Evolutionary conservation across 2,329 filamentous ascomycete genomes (phyloP).

Genomic region (Calycina marina): DNA sequence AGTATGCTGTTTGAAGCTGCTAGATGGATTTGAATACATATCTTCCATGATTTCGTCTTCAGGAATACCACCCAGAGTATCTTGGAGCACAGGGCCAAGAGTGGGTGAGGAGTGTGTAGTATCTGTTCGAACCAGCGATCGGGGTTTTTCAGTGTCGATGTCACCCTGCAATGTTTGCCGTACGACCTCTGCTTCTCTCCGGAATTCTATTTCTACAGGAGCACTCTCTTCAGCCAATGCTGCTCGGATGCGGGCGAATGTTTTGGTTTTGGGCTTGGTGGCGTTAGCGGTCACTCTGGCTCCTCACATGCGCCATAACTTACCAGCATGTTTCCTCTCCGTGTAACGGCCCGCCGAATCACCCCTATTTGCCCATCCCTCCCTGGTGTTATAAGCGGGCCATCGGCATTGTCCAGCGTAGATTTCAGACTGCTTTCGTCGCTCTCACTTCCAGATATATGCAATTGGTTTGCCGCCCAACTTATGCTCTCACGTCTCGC

Average conservation of each 20-base stretch:
- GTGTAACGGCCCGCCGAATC: slow-evolving; percentile 67
- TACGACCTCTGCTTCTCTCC: slow-evolving; percentile 87
- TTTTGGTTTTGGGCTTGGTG: slow-evolving; percentile 79
- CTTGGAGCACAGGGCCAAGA: slow-evolving; percentile 39
- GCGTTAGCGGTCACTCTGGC: slow-evolving; percentile 17
- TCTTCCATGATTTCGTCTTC: slow-evolving; percentile 57
- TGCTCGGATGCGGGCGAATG: slow-evolving; percentile 83
- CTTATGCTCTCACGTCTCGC: slow-evolving; percentile 77
- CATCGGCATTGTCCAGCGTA: slow-evolving; percentile 24
- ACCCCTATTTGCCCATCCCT: slow-evolving; percentile 55
- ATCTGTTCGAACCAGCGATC: slow-evolving; percentile 32
- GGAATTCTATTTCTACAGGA: slow-evolving; percentile 76
- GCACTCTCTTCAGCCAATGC: slow-evolving; percentile 78
- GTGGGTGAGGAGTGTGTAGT: slow-evolving; percentile 57
- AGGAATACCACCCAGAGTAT: slow-evolving; percentile 54
- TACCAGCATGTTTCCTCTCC: slow-evolving; percentile 79
- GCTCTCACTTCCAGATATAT: slow-evolving; percentile 69
- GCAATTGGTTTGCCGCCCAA: slow-evolving; percentile 76
- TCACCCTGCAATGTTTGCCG: slow-evolving; percentile 89
- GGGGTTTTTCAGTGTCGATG: slow-evolving; percentile 38
- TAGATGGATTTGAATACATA: slow-evolving; percentile 30
- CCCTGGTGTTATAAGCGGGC: slow-evolving; percentile 27
- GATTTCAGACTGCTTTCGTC: slow-evolving; percentile 48
- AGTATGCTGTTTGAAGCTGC: slow-evolving; percentile 62
- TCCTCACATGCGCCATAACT: slow-evolving; percentile 19